Percentiles rank a stretch among this genome's conserved stretches.
phyloP scores from a whole-genome alignment of 257 asterid genomes.

The Solanum boliviense region DNA sequence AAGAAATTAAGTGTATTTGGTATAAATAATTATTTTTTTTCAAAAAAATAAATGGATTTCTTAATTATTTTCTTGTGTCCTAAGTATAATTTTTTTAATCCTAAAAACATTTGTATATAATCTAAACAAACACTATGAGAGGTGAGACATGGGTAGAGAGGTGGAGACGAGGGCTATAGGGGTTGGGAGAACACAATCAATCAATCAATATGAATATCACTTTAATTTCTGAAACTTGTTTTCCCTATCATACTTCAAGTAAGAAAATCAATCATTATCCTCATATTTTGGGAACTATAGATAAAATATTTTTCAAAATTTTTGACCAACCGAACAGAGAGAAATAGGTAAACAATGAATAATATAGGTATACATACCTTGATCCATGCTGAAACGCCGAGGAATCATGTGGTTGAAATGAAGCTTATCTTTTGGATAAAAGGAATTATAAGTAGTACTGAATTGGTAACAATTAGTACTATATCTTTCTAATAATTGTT shows the following conservation, averaged over 20 bases:
- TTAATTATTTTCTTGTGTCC: background rate
- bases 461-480: slow-evolving; percentile 3
- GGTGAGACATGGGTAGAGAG: no score
- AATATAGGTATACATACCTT: slow-evolving; percentile 21
- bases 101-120: background rate
- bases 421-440: slow-evolving; percentile 16
- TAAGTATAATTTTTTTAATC: no score
- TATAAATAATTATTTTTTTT: background rate
- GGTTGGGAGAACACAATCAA: background rate
- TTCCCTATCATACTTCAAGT: background rate
- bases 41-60: background rate
- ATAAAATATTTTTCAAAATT: background rate
- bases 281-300: background rate
- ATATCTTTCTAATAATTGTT: slow-evolving; percentile 11
- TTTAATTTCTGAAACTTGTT: background rate
- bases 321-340: background rate
- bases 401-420: slow-evolving; percentile 4
- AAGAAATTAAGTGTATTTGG: background rate
- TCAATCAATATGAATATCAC: background rate
- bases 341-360: background rate
- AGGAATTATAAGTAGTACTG: background rate
- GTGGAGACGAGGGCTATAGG: background rate
- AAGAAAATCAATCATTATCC: background rate
- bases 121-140: background rate
- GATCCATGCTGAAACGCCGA: slow-evolving; percentile 8